Percentiles rank a stretch among this genome's conserved stretches.
phyloP scores from a whole-genome alignment of 1,284 basidiomycete genomes.

The Ustilago tritici region DNA sequence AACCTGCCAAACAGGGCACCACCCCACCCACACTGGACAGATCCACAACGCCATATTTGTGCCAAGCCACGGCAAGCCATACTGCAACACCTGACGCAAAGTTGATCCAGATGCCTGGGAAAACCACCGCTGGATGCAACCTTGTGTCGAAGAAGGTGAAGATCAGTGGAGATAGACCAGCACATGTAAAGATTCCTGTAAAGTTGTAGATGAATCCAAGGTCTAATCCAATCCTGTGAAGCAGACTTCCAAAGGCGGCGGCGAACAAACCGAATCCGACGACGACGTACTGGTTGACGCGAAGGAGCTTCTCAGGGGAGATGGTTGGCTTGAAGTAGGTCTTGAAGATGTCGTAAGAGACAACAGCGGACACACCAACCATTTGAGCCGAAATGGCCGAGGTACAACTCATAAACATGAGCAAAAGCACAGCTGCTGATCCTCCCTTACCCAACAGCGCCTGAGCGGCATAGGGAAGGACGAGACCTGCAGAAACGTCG shows the following conservation, averaged over 20 bases:
- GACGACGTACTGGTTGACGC: slow-evolving; percentile 59
- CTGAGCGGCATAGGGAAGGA: slow-evolving; percentile 61
- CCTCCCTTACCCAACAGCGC: slow-evolving; percentile 61
- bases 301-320: slow-evolving; percentile 48
- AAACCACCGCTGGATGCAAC: slow-evolving; percentile 55
- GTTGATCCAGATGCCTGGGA: slow-evolving; percentile 64
- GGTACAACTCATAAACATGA: slow-evolving; percentile 66
- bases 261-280: slow-evolving; percentile 62
- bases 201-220: slow-evolving; percentile 60
- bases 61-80: slow-evolving; percentile 61
- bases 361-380: slow-evolving; percentile 55
- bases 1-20: slow-evolving; percentile 57
- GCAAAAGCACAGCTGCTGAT: slow-evolving; percentile 52
- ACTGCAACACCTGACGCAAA: slow-evolving; percentile 61
- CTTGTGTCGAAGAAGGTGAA: slow-evolving; percentile 64
- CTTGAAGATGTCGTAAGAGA: slow-evolving; percentile 57
- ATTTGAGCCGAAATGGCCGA: slow-evolving; percentile 61
- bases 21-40: slow-evolving; percentile 51
- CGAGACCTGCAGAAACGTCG: slow-evolving; percentile 61
- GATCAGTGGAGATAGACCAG: slow-evolving; percentile 51
- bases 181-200: slow-evolving; percentile 57
- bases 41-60: slow-evolving; percentile 48
- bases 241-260: slow-evolving; percentile 61
- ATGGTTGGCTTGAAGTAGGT: slow-evolving; percentile 56
- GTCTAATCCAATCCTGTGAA: slow-evolving; percentile 62